Evolutionary conservation across 495 filamentous ascomycete genomes (phyloP).

Genomic region (Xylaria telfairii): DNA sequence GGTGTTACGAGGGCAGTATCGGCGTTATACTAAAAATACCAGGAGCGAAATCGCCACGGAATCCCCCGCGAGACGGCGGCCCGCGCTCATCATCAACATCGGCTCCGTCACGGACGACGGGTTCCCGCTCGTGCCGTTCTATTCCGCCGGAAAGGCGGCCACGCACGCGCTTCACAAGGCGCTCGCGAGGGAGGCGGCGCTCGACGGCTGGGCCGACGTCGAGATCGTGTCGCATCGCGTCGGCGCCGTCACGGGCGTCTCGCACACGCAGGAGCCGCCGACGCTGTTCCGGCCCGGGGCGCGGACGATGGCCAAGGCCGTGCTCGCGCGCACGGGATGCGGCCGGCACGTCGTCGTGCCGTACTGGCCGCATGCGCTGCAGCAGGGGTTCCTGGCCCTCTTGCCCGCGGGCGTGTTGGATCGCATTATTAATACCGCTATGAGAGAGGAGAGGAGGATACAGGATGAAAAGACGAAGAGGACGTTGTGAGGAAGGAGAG

Average conservation of each 20-base stretch:
- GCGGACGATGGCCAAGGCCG: slow-evolving; percentile 32
- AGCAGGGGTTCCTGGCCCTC: slow-evolving; percentile 9
- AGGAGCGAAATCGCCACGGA: not conserved
- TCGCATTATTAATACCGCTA: not conserved
- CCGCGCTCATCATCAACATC: slow-evolving; percentile 36
- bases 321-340: slow-evolving; percentile 40
- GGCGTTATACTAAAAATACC: not conserved
- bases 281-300: slow-evolving; percentile 32
- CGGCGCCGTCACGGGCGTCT: slow-evolving; percentile 30
- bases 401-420: slow-evolving; percentile 11
- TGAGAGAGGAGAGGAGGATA: slow-evolving; percentile 11
- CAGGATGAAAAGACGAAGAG: not conserved
- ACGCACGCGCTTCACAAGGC: slow-evolving; percentile 26
- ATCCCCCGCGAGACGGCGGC: slow-evolving; percentile 25
- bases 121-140: slow-evolving; percentile 34
- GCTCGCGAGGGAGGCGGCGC: not conserved
- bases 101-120: slow-evolving; percentile 38
- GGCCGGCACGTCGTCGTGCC: slow-evolving; percentile 32
- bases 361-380: slow-evolving; percentile 39
- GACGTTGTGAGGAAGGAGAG: not conserved
- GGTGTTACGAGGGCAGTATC: not conserved
- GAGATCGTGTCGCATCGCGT: slow-evolving; percentile 35
- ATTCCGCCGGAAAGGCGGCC: slow-evolving; percentile 34
- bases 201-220: slow-evolving; percentile 26
- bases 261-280: slow-evolving; percentile 19